Conservation (phyloP, 331 rosid species). For the Saraca asoca region DNA sequence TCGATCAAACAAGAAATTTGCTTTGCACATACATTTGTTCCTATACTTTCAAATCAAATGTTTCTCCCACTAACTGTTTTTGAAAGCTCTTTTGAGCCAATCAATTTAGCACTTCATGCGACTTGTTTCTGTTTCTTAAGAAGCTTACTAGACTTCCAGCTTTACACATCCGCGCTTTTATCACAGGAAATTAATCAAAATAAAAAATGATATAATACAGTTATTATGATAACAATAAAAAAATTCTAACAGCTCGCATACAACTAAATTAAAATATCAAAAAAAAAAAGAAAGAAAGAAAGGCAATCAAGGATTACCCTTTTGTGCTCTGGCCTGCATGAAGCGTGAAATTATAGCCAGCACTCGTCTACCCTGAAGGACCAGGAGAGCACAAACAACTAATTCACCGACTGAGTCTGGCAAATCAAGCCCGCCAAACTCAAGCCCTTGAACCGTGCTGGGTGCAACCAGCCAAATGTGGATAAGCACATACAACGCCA, state of each 20-base stretch:
- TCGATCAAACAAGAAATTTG: neutral
- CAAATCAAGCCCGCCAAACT: slow-evolving; percentile 85
- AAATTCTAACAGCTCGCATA: no score
- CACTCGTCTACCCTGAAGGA: slow-evolving; percentile 75
- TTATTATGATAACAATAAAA: no score
- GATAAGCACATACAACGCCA: slow-evolving; percentile 65
- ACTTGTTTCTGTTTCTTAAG: neutral
- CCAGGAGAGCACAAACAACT: slow-evolving; percentile 64
- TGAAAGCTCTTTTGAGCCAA: slow-evolving; percentile 10
- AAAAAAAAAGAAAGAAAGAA: neutral
- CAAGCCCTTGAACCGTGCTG: slow-evolving; percentile 72
- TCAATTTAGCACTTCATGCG: no score
- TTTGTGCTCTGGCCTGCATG: slow-evolving; percentile 77
- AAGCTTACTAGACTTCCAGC: neutral
- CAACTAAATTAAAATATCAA: neutral
- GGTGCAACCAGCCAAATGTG: slow-evolving; percentile 74
- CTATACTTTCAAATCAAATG: slow-evolving; percentile 2
- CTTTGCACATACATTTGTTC: slow-evolving; percentile 5
- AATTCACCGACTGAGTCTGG: slow-evolving; percentile 93
- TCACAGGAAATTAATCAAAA: neutral
- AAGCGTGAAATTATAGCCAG: slow-evolving; percentile 71
- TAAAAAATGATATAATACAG: neutral
- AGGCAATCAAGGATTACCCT: slow-evolving; percentile 47
- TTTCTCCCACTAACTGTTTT: neutral
- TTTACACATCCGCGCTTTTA: neutral